These are phyloP conservation scores for Xylariaceae sp. DNA, from an alignment of 2,329 filamentous ascomycete species.

Conservation along the genomic window DNA sequence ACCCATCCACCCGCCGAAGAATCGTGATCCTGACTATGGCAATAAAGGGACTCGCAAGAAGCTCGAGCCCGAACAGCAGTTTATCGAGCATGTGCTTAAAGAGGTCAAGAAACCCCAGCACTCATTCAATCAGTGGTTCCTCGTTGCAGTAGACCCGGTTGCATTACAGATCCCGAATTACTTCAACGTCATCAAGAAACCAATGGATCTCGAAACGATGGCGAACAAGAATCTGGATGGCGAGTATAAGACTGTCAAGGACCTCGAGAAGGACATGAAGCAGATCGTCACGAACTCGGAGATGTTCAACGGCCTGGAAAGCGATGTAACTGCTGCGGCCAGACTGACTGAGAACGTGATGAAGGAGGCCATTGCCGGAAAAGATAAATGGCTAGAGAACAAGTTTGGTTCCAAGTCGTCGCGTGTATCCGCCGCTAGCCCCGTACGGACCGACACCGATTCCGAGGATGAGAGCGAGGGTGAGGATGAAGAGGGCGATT, in stretches of 20 bases:
- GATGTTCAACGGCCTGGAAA: slow-evolving; percentile 76
- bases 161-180: slow-evolving; percentile 92
- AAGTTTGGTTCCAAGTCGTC: slow-evolving; percentile 56
- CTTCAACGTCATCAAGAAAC: slow-evolving; percentile 89
- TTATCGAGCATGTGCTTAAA: slow-evolving; percentile 76
- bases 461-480: slow-evolving; percentile 70
- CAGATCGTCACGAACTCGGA: slow-evolving; percentile 87
- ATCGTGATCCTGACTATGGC: slow-evolving; percentile 86
- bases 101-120: slow-evolving; percentile 77
- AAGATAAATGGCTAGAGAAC: slow-evolving; percentile 74
- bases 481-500: slow-evolving; percentile 46
- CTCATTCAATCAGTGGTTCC: slow-evolving; percentile 68
- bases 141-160: slow-evolving; percentile 84
- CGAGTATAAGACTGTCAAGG: slow-evolving; percentile 75
- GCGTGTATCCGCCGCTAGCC: slow-evolving; percentile 58
- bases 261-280: slow-evolving; percentile 79
- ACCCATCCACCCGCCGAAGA: slow-evolving; percentile 86
- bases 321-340: slow-evolving; percentile 69
- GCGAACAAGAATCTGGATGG: slow-evolving; percentile 70
- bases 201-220: slow-evolving; percentile 91
- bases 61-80: slow-evolving; percentile 81
- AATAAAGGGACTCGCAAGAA: slow-evolving; percentile 76
- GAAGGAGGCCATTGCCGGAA: slow-evolving; percentile 69
- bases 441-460: slow-evolving; percentile 63
- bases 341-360: slow-evolving; percentile 72